phyloP scores from a whole-genome alignment of 2,329 filamentous ascomycete genomes.

The Fusarium stilboides region DNA sequence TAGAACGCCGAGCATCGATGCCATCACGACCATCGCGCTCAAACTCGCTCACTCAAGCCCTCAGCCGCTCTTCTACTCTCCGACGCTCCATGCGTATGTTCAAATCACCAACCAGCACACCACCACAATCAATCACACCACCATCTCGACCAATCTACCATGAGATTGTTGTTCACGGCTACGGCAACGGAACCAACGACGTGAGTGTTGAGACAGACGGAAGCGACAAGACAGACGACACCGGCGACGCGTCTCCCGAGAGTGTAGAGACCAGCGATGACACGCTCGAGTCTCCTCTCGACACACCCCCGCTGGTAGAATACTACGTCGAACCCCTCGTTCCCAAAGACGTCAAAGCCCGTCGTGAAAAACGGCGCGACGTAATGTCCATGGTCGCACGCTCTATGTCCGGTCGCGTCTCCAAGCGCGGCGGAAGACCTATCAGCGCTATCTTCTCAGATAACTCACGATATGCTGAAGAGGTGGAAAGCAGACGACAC shows the following conservation, averaged over 20 bases:
- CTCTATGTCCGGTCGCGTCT: constrained; percentile 46
- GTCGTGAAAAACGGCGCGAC: constrained; percentile 51
- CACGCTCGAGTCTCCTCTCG: constrained; percentile 46
- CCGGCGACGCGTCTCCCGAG: constrained; percentile 41
- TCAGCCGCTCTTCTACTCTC: constrained; percentile 55
- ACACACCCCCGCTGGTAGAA: constrained; percentile 40
- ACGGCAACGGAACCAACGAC: constrained; percentile 67
- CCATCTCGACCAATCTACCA: constrained; percentile 55
- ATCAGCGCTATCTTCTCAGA: constrained; percentile 51
- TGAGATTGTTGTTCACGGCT: constrained; percentile 68
- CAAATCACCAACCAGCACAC: constrained; percentile 40
- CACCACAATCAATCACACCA: constrained; percentile 33
- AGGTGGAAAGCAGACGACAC: constrained; percentile 48
- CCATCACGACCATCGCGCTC: constrained; percentile 48
- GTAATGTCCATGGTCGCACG: constrained; percentile 49
- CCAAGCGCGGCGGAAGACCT: constrained; percentile 46
- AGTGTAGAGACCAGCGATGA: constrained; percentile 51
- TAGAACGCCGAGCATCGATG: constrained; percentile 37
- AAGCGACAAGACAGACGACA: constrained; percentile 41
- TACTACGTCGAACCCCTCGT: constrained; percentile 32
- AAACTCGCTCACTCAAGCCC: constrained; percentile 51
- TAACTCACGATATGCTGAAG: constrained; percentile 47
- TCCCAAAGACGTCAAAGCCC: constrained; percentile 41
- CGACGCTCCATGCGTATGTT: constrained; percentile 55
- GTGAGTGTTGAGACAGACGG: constrained; percentile 49